Evolutionary conservation across 371 early-diverging fungal genomes (phyloP).

Genomic region (Mortierella sp.): DNA sequence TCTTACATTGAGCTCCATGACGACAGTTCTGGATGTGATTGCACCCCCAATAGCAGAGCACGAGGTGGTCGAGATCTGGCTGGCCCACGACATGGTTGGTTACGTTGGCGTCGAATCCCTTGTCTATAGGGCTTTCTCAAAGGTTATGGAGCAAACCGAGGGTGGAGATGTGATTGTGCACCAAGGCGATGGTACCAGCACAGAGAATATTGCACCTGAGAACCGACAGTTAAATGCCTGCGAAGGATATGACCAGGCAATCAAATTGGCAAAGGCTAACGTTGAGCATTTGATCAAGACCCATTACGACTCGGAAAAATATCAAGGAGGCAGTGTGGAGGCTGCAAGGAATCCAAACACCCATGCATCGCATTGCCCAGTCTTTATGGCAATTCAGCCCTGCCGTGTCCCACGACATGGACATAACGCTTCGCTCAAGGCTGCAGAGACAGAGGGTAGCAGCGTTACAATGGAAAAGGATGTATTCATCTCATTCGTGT

Average conservation of each 20-base stretch:
- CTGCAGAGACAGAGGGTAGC: slow-evolving; percentile 17
- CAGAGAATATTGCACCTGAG: slow-evolving; percentile 53
- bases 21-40: slow-evolving; percentile 71
- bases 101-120: slow-evolving; percentile 70
- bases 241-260: slow-evolving; percentile 69
- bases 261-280: slow-evolving; percentile 71
- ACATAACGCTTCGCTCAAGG: slow-evolving; percentile 20
- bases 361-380: slow-evolving; percentile 70
- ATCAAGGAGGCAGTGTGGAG: slow-evolving; percentile 8
- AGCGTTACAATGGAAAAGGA: slow-evolving; percentile 41
- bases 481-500: slow-evolving; percentile 63
- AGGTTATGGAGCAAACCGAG: slow-evolving; percentile 79
- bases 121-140: slow-evolving; percentile 72
- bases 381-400: slow-evolving; percentile 77
- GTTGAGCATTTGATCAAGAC: slow-evolving; percentile 67
- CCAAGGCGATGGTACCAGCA: slow-evolving; percentile 60
- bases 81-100: slow-evolving; percentile 75
- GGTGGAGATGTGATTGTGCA: slow-evolving; percentile 76
- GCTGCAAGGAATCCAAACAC: slow-evolving; percentile 58
- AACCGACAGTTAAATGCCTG: slow-evolving; percentile 69
- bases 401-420: slow-evolving; percentile 59
- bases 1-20: slow-evolving; percentile 59
- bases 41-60: slow-evolving; percentile 79
- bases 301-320: slow-evolving; percentile 56
- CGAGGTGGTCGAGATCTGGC: slow-evolving; percentile 75